These are phyloP conservation scores for Colletotrichum cuscutae DNA, from an alignment of 2,329 filamentous ascomycete species.

Conservation along the genomic window DNA sequence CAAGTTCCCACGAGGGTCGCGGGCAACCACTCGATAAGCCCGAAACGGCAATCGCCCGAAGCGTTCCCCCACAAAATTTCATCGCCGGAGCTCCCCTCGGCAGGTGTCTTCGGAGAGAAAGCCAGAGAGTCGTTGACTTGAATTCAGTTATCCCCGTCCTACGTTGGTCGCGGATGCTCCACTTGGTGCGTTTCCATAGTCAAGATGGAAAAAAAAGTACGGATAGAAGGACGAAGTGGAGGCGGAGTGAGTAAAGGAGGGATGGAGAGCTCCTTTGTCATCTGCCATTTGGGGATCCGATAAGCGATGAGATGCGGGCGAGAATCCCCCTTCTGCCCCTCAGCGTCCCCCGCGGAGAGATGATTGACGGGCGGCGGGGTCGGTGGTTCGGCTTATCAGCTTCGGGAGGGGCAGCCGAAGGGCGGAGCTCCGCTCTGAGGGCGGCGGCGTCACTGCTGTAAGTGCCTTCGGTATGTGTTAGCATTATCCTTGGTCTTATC, in stretches of 20 bases:
- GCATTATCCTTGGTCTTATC: neutral
- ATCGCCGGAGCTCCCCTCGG: slow-evolving; percentile 24
- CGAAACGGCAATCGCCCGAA: slow-evolving; percentile 20
- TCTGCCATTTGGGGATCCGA: neutral
- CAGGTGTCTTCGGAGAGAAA: slow-evolving; percentile 6
- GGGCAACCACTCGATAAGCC: slow-evolving; percentile 4
- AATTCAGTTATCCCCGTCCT: neutral
- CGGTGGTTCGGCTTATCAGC: slow-evolving; percentile 10
- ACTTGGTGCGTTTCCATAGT: neutral
- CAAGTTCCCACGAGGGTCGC: neutral
- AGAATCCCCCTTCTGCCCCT: neutral
- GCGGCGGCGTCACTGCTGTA: neutral
- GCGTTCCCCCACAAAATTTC: neutral
- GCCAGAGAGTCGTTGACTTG: neutral
- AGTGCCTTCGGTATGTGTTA: neutral
- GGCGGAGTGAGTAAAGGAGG: slow-evolving; percentile 9
- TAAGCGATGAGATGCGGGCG: neutral
- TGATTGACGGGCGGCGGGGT: slow-evolving; percentile 13
- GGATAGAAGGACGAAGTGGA: slow-evolving; percentile 15
- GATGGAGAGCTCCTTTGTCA: neutral
- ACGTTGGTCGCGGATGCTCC: neutral
- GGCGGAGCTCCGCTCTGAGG: slow-evolving; percentile 25
- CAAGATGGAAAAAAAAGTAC: neutral
- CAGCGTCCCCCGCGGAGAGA: neutral
- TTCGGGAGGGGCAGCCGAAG: slow-evolving; percentile 27